phyloP scores from a whole-genome alignment of 2,329 filamentous ascomycete species.

The Penicillium thymicola region DNA sequence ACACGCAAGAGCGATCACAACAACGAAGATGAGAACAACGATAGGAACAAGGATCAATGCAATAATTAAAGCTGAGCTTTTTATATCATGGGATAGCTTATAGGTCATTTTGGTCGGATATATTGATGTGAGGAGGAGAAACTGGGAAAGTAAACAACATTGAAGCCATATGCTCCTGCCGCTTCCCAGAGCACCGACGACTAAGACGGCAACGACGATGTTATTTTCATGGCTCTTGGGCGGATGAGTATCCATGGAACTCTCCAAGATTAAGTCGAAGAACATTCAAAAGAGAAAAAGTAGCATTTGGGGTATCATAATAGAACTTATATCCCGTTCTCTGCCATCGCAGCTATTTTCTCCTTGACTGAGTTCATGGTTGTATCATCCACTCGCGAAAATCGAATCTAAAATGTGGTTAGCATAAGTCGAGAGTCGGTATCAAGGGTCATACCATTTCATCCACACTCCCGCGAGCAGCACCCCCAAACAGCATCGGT shows the following conservation, averaged over 20 bases:
- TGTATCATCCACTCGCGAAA: slow-evolving; percentile 36
- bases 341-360: slow-evolving; percentile 32
- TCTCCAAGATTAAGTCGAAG: neutral
- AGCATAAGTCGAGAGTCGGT: neutral
- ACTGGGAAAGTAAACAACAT: neutral
- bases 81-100: slow-evolving; percentile 29
- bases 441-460: slow-evolving; percentile 59
- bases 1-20: slow-evolving; percentile 40
- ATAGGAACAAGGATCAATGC: slow-evolving; percentile 49
- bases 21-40: slow-evolving; percentile 40
- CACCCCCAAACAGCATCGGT: slow-evolving; percentile 69
- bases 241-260: slow-evolving; percentile 1
- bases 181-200: neutral
- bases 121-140: neutral
- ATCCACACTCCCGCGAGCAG: slow-evolving; percentile 54
- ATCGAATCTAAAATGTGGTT: slow-evolving; percentile 37
- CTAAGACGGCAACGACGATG: neutral
- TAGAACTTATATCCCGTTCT: slow-evolving; percentile 23
- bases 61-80: slow-evolving; percentile 41
- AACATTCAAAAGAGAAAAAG: slow-evolving; percentile 1
- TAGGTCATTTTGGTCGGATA: slow-evolving; percentile 28
- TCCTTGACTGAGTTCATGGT: slow-evolving; percentile 35
- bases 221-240: neutral
- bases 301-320: slow-evolving; percentile 25
- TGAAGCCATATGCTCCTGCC: slow-evolving; percentile 1